Evolutionary conservation across 495 filamentous ascomycete genomes (phyloP).

Genomic region (Lepidopterella palustris): DNA sequence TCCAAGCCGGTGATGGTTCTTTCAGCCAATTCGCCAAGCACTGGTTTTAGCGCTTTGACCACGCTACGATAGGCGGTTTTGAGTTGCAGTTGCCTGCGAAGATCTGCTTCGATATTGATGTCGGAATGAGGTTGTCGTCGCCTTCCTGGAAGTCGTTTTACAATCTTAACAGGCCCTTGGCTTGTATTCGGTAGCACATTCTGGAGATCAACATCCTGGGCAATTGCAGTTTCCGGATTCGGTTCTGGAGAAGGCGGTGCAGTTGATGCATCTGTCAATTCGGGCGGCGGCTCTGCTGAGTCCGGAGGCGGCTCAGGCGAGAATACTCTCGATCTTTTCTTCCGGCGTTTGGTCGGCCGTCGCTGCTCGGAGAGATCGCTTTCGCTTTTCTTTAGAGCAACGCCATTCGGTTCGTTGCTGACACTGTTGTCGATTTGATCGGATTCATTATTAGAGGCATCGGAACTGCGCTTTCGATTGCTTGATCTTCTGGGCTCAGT

Average conservation of each 20-base stretch:
- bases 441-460: constrained; percentile 12
- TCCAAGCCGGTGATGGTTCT: constrained; percentile 30
- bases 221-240: constrained; percentile 13
- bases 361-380: constrained; percentile 19
- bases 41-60: constrained; percentile 32
- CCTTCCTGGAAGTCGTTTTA: constrained; percentile 35
- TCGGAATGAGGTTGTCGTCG: constrained; percentile 34
- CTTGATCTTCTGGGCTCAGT: constrained; percentile 6
- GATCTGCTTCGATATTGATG: constrained; percentile 32
- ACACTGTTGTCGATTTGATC: constrained; percentile 14
- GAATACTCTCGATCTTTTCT: neutral
- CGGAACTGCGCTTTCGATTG: constrained; percentile 18
- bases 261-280: constrained; percentile 21
- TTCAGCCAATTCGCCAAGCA: constrained; percentile 34
- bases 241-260: constrained; percentile 20
- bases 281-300: constrained; percentile 8
- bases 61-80: constrained; percentile 34
- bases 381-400: constrained; percentile 9
- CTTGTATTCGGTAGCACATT: constrained; percentile 16
- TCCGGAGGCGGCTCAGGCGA: neutral
- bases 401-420: constrained; percentile 14
- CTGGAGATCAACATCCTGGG: constrained; percentile 10
- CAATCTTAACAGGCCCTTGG: constrained; percentile 18
- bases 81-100: constrained; percentile 36
- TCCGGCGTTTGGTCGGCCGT: constrained; percentile 20